Base-by-base conservation (phyloP, 768 basidiomycete species). In the Mycena capillaripes region DNA sequence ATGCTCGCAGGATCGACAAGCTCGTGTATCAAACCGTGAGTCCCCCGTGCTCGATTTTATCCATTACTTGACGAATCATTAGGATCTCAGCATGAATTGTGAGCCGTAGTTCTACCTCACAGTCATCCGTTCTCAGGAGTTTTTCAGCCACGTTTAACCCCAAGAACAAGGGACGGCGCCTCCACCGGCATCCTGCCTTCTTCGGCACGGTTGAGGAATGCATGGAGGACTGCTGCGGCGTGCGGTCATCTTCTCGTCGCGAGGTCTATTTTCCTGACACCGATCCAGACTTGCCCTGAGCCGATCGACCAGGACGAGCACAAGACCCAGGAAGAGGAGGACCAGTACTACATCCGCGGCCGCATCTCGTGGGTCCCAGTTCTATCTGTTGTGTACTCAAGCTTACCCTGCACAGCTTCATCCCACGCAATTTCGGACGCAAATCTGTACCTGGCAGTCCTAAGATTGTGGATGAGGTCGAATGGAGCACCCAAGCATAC, bases 101-200 rank as follows among this genome's bases (percentile, higher is more conserved):
- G 32, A 14, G 12, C 29, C 50, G 53, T 66, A 56, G 14, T 2
- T 58, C 29, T 17, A 6, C 12, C 50, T 29, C 50, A 88, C 87
- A 88, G 89, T 78, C 79, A 89, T 36, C 34, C 34, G 6, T 36
- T 36, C 17, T 17, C 2, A 21, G n/a, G n/a, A n/a, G n/a, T 3
- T 46, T 32, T 36, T 6, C 70, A 89, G 89, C 89, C 7, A 87
- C 88, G 3, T 91, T 86, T 78, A 91, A 91, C 68, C 89, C 89
- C 2, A 90, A 89, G 81, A 91, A 91, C 79, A 88, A 90, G 72
- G 86, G 83, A n/a, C 82, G 90, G 10, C 82, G 86, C 3, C 84
- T 92, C 2, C 90, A 92, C 81, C 88, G 90, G 34, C 90, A 92
- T 73, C 86, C 89, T 10, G 90, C 89, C 0, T 91, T 89, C 79